Base-by-base conservation (phyloP, 73 alveolate genomes). In the Paraurostyla sp. region DNA sequence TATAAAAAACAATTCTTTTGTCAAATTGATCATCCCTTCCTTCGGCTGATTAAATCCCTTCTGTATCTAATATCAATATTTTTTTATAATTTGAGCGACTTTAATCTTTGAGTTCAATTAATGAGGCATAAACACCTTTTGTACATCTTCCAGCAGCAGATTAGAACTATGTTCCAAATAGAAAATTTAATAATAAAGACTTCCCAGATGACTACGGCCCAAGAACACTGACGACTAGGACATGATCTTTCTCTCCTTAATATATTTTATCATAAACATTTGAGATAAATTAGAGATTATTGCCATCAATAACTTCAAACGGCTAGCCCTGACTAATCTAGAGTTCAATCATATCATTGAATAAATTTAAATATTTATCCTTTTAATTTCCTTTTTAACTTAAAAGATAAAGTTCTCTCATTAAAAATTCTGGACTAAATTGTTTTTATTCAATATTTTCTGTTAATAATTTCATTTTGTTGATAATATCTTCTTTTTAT, bases 131-230 rank as follows among this genome's bases (percentile, higher is more conserved):
- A 43, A 89, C 85, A 22, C 94, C 94, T 59, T 91, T 91, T 35
- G 94, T 89, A 81, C 94, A 89, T 25, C 94, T 87, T 29, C 94
- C 94, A 46, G 85, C 92, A 15, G 87, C 80, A 20, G 94, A 71
- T 49, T 54, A 81, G 13, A 81, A 89, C 50, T 87, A 62, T 49
- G 92, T 81, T 35, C 94, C 94, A 35, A 89, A 89, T 35, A 89
- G 52, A 75, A 65, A 89, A 71, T 89, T 84, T 60, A 71, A 40
- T 69, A 89, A 41, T 13, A 89, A 60, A 56, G 92, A 85, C 56
- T 91, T 91, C 71, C 95, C 95, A 18, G 90, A 51, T 56, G 93
- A 85, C 60, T 91, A 82, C 45, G 91, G 93, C 0, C 95, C 95
- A 33, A 91, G 71, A 56, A 91, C 95, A 20, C 89, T 56, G 80